Evolutionary conservation across 441 rosid genomes (phyloP), one percentile per base, ranked within the genome.

Genomic region (Erysimum cheiri): DNA sequence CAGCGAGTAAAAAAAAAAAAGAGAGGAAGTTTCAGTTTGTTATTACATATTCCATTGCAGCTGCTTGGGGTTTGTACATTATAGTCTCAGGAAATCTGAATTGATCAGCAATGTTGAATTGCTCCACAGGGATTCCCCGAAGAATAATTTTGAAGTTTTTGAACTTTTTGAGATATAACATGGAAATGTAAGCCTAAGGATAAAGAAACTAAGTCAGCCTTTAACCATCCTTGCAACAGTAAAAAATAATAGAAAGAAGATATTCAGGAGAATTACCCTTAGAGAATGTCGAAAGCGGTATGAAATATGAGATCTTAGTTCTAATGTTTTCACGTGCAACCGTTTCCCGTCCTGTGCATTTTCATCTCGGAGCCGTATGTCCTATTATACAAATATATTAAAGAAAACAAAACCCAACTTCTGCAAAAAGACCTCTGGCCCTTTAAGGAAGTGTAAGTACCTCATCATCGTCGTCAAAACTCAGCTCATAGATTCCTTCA

Each of bases 391-490:
- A 62, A 70, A 49, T 52, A 55, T 31, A 55, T 31, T 2, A 49
- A 63, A 33, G 40, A 33, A 14, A 17, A 67, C 13, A 28, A 57
- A 37, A 43, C 35, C 22, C 55, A 68, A 29, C 15, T 22, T 3
- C 14, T 57, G 46, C 6, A 19, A 35, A 9, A 9, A 36, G 28
- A 37, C 63, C 26, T 33, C 56, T 50, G 15, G 37, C 63, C 63
- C 63, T 36, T 13, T 58, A 14, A 1, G 31, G 32, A 50, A 32
- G 17, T 63, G 55, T 5, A 12, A 59, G 68, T 84, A 92, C 99
- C 98, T 88, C 90, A 32, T 85, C 88, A 7, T 95, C 95, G 37
- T 95, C 97, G 44, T 95, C 99, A 85, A 95, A 92, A 83, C 87
- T 88, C 81, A 95, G 71, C 81, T 95, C 99, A 75, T 88, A 95